Evolutionary conservation across 2,329 filamentous ascomycete species (phyloP), one percentile per base, ranked within the genome.

Genomic region (Alternaria ventricosa): DNA sequence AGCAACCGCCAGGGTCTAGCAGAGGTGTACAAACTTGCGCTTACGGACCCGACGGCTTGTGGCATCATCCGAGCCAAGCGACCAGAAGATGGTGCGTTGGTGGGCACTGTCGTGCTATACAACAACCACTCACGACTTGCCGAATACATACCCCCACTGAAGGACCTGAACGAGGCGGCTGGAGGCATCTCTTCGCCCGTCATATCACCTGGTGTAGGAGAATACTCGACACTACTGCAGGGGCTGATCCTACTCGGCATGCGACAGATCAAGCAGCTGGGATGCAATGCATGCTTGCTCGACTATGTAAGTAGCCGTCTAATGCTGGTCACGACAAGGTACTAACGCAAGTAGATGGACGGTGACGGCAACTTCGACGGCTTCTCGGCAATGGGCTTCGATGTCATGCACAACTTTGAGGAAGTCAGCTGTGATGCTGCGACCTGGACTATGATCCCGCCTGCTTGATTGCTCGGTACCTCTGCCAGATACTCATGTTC

Each of bases 31-130:
- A 88, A 88, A 59, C 86, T 89, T 57, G 93, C 92, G 0, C 84
- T 97, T 2, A 85, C 87, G 10, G 91, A 93, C 69, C 87, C 87
- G 23, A 87, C 89, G 64, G 86, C 89, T 13, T 95, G 92, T 71
- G 92, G 92, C 41, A 92, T 97, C 62, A 94, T 97, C 61, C 88
- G 93, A 28, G 93, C 93, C 22, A 96, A 94, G 79, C 85, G 89
- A 58, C 85, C 87, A 0, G 86, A 87, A 51, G 90, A 90, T 60
- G 88, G 88, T 3, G 84, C 84, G n/a, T 81, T 97, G 20, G 80
- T 96, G 7, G 93, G 92, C 1, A 94, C 90, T 1, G 89, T 96
- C 13, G 90, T 96, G 65, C 87, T 96, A 44, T 94, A 92, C 81
- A 90, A 89, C 68, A 87, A 87, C 51, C 87, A 88, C 47, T 92